Evolutionary conservation across 1,284 basidiomycete genomes (phyloP), one percentile per base, ranked within the genome.

Genomic region (Naganishia albida): DNA sequence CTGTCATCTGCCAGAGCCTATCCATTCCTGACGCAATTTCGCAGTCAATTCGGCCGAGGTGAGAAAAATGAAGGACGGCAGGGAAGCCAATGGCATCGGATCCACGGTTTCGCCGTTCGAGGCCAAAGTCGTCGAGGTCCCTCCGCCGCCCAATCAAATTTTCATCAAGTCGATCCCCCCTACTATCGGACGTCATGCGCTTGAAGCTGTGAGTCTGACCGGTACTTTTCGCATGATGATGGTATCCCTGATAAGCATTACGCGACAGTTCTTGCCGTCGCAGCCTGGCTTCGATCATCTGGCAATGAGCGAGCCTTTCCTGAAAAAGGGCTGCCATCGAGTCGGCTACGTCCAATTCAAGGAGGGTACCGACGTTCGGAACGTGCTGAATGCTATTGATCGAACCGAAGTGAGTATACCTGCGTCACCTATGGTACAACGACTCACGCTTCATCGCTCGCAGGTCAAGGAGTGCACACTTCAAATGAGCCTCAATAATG

Each of bases 91-190:
- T n/a, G 56, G 56, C 34, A 49, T 60, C 48, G 56, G 56, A 23
- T 49, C 20, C 18, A 48, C 48, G 2, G 20, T 60, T 15, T 6
- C 20, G 34, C 46, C 82, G 68, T 83, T 85, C 39, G 86, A 84
- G n/a, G 88, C 89, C 72, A 74, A 76, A 26, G 65, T 71, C 43
- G 80, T 91, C 63, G 85, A 88, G 69, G 86, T 90, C 23, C 82
- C 84, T 44, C 86, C 90, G 26, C 87, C 90, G 71, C 87, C 88
- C 15, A 90, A 90, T 72, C 91, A 94, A 75, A 87, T 97, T 55
- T 91, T 95, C 85, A 92, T 96, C 73, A 87, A 93, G 70, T 93
- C 90, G 20, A 91, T 96, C 69, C 90, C 92, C 46, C 91, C 93
- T 28, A 90, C 91, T 69, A 91, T 94, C 71, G 88, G 89, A 23